A percentile compares a stretch with the other conserved stretches of the same genome.
Conservation (phyloP, 2,329 filamentous ascomycete genomes). For the Podosphaera xanthii region DNA sequence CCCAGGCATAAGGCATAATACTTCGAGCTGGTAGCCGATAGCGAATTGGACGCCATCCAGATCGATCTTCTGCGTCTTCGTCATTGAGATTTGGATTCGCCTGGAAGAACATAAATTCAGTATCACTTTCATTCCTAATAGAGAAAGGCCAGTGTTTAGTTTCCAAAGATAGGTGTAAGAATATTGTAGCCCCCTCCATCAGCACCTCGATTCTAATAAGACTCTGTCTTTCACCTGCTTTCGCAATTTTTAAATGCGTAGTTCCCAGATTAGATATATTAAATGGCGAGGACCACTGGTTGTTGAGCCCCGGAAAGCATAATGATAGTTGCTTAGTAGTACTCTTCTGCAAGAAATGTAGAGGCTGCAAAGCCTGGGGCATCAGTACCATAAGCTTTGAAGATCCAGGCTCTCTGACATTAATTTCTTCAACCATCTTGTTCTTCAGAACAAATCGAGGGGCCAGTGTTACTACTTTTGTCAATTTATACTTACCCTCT, state of each 20-base stretch:
- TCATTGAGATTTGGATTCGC: constrained; percentile 83
- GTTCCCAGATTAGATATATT: constrained; percentile 90
- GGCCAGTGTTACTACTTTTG: constrained; percentile 80
- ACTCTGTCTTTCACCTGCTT: constrained; percentile 69
- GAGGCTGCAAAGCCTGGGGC: constrained; percentile 55
- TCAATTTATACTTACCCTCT: constrained; percentile 93
- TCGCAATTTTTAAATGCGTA: constrained; percentile 81
- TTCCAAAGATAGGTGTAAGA: constrained; percentile 74
- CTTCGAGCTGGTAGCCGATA: constrained; percentile 83
- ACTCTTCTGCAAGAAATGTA: constrained; percentile 73
- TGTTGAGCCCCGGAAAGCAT: constrained; percentile 83
- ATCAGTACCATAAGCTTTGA: constrained; percentile 62
- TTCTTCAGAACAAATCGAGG: constrained; percentile 90
- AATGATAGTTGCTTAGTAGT: constrained; percentile 74
- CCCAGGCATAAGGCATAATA: constrained; percentile 99
- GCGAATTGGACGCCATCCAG: constrained; percentile 76
- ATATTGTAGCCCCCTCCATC: constrained; percentile 82
- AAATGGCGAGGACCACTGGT: constrained; percentile 94
- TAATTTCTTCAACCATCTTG: constrained; percentile 68
- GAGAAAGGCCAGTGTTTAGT: constrained; percentile 95
- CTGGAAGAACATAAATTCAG: constrained; percentile 91
- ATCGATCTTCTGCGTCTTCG: constrained; percentile 61
- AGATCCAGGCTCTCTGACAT: constrained; percentile 78
- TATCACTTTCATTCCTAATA: constrained; percentile 94
- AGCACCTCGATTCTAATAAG: constrained; percentile 74